A percentile compares a stretch with the other conserved stretches of the same genome.
These are phyloP conservation scores for Fusarium acutatum DNA, from an alignment of 2,329 filamentous ascomycete genomes.

Conservation along the genomic window DNA sequence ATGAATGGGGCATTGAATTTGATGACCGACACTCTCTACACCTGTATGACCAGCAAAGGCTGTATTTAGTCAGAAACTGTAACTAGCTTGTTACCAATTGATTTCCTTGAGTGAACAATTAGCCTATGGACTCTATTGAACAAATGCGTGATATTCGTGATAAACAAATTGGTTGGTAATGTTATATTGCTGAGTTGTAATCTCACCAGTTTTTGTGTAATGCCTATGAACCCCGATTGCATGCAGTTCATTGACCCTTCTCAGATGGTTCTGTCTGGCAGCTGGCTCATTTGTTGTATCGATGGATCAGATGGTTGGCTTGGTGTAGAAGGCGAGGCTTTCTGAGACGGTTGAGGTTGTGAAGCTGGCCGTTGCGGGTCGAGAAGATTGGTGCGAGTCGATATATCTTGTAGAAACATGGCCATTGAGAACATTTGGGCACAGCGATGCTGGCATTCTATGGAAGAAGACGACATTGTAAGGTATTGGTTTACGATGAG, in stretches of 20 bases:
- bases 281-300: conserved; percentile 9
- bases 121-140: background rate
- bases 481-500: background rate
- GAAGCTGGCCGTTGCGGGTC: conserved; percentile 1
- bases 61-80: conserved; percentile 23
- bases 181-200: background rate
- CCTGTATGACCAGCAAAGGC: conserved; percentile 23
- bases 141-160: background rate
- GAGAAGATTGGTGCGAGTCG: conserved; percentile 41
- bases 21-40: conserved; percentile 41
- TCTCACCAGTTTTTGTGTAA: background rate
- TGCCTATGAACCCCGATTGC: background rate
- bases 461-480: conserved; percentile 30
- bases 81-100: conserved; percentile 33
- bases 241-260: background rate
- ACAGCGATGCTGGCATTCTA: conserved; percentile 45
- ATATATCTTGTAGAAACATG: conserved; percentile 47
- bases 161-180: background rate
- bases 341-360: background rate
- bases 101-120: conserved; percentile 29
- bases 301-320: conserved; percentile 20
- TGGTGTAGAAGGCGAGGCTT: background rate
- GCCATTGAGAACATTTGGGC: conserved; percentile 49
- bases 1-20: conserved; percentile 17
- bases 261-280: conserved; percentile 16